phyloP scores from a whole-genome alignment of 148 eudicot species.

The Vaccinium corymbosum region DNA sequence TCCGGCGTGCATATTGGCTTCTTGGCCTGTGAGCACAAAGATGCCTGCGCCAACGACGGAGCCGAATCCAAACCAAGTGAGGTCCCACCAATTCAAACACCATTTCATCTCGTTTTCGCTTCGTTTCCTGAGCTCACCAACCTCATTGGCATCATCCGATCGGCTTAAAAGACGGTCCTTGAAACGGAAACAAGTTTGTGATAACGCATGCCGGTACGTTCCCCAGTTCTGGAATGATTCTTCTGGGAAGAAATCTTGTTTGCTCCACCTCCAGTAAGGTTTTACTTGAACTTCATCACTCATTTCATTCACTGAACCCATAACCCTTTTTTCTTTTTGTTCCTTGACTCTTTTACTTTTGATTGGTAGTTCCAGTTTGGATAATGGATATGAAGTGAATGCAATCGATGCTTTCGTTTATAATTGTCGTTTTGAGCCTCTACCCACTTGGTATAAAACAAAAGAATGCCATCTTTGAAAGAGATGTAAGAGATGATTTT shows the following conservation, averaged over 20 bases:
- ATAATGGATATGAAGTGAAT: not conserved
- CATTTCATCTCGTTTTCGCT: conserved; percentile 66
- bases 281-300: conserved; percentile 17
- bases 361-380: too few relatives aligned
- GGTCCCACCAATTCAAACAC: conserved; percentile 78
- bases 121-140: conserved; percentile 37
- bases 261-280: conserved; percentile 48
- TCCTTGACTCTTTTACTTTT: not conserved
- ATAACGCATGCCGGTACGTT: conserved; percentile 39
- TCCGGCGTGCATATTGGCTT: conserved; percentile 56
- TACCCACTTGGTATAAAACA: not conserved
- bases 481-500: not conserved
- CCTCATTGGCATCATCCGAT: conserved; percentile 52
- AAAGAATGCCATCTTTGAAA: too few relatives aligned
- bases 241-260: conserved; percentile 66
- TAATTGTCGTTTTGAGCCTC: not conserved
- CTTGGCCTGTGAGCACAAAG: conserved; percentile 78
- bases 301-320: conserved; percentile 10
- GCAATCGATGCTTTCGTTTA: not conserved
- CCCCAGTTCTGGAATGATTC: conserved; percentile 63
- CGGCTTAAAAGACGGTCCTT: conserved; percentile 53
- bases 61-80: conserved; percentile 78
- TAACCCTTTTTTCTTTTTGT: not conserved
- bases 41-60: conserved; percentile 81
- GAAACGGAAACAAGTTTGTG: conserved; percentile 40